Conservation (phyloP, 257 asterid genomes). For the Nicotiana noctiflora region DNA sequence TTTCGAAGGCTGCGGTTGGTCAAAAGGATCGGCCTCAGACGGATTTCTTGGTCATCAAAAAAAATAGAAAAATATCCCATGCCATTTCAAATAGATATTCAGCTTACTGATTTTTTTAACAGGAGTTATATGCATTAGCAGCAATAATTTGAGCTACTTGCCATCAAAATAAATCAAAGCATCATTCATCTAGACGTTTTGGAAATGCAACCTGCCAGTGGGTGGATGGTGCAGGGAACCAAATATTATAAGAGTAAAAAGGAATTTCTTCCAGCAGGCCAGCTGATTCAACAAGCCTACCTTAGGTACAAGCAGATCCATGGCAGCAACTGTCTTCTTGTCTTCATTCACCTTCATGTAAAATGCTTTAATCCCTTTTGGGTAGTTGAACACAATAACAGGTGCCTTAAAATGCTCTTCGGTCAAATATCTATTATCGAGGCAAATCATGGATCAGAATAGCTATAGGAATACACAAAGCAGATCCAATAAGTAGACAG, state of each 20-base stretch:
- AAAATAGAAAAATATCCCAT: too few species aligned
- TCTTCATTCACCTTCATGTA: conserved; percentile 98
- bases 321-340: conserved; percentile 92
- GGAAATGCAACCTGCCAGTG: neutral
- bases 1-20: too few species aligned
- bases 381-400: conserved; percentile 92
- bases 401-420: conserved; percentile 89
- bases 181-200: neutral
- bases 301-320: conserved; percentile 99
- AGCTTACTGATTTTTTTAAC: neutral
- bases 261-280: neutral
- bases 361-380: conserved; percentile 86
- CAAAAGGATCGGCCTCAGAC: too few species aligned
- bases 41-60: too few species aligned
- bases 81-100: too few species aligned
- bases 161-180: neutral
- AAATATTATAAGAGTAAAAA: neutral
- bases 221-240: neutral
- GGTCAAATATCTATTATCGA: conserved; percentile 55
- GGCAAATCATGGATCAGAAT: conserved; percentile 9
- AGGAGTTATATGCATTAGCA: neutral
- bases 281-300: conserved; percentile 19
- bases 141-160: neutral
- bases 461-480: neutral
- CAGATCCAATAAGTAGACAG: neutral